Conservation (phyloP, 2,329 filamentous ascomycete genomes). For the Ophiosphaerella narmari region DNA sequence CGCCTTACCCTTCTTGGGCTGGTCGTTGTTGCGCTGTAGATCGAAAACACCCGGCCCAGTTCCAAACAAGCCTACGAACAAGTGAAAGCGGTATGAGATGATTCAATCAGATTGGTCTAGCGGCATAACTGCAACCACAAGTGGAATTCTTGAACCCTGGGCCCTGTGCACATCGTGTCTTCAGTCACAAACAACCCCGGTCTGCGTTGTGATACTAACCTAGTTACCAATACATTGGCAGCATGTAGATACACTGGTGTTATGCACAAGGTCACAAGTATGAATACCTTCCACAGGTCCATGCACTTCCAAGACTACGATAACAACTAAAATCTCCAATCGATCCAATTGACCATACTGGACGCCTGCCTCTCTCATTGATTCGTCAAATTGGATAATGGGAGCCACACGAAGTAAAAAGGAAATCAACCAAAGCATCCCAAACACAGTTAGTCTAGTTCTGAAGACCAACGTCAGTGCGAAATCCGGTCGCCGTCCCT, state of each 20-base stretch:
- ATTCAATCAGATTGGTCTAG: background rate
- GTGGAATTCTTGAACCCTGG: background rate
- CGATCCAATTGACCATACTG: background rate
- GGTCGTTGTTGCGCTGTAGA: conserved; percentile 3
- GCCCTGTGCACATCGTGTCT: background rate
- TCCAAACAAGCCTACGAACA: background rate
- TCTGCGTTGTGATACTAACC: background rate
- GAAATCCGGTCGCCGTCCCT: background rate
- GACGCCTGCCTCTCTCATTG: background rate
- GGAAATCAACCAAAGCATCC: background rate
- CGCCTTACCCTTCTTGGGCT: conserved; percentile 1
- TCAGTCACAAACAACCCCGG: background rate
- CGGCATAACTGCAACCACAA: background rate
- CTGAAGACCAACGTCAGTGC: background rate
- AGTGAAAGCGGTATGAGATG: conserved; percentile 1
- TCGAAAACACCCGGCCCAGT: background rate
- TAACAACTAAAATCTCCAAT: background rate
- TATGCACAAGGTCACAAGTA: too few relatives aligned
- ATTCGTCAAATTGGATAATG: too few relatives aligned
- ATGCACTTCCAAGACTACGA: background rate
- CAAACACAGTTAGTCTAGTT: background rate
- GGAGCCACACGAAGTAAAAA: too few relatives aligned
- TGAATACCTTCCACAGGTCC: background rate
- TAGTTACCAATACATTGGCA: background rate
- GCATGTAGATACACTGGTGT: too few relatives aligned